Percentiles rank a stretch among this genome's conserved stretches.
These are phyloP conservation scores for Aciculoconidium aculeatum DNA, from an alignment of 805 yeast genomes.

Conservation along the genomic window DNA sequence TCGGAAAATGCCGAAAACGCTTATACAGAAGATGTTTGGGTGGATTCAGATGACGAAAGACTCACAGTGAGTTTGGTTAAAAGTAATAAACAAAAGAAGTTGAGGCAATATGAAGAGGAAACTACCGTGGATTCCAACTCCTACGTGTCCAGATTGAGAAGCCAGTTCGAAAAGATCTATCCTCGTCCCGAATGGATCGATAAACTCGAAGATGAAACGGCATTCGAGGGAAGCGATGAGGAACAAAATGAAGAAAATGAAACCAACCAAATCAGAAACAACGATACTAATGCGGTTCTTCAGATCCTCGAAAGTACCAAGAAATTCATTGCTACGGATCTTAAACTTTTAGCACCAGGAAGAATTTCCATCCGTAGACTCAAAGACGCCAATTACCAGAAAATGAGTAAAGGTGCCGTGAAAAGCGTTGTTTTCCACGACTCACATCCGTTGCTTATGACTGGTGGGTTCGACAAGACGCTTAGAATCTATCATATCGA, in stretches of 20 bases:
- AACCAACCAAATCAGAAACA: slow-evolving; percentile 5
- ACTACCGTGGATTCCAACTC: slow-evolving; percentile 49
- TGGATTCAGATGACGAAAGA: slow-evolving; percentile 86
- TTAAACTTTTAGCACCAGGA: slow-evolving; percentile 61
- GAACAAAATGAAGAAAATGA: slow-evolving; percentile 15
- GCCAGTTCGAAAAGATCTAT: slow-evolving; percentile 67
- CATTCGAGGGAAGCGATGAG: slow-evolving; percentile 15
- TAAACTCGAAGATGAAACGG: slow-evolving; percentile 32
- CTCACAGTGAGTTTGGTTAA: slow-evolving; percentile 53
- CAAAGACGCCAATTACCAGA: slow-evolving; percentile 76
- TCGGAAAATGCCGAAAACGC: slow-evolving; percentile 23
- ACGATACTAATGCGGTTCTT: slow-evolving; percentile 26
- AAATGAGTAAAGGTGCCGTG: slow-evolving; percentile 70
- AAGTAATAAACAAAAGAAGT: slow-evolving; percentile 60
- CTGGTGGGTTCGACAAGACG: slow-evolving; percentile 91
- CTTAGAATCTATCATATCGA: slow-evolving; percentile 84
- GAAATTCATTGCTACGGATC: slow-evolving; percentile 37
- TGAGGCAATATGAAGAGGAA: slow-evolving; percentile 58
- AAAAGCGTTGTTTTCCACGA: slow-evolving; percentile 85
- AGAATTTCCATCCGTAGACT: slow-evolving; percentile 73
- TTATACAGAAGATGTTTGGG: slow-evolving; percentile 53
- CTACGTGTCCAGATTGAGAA: slow-evolving; percentile 58
- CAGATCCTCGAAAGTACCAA: slow-evolving; percentile 26
- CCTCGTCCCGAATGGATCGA: slow-evolving; percentile 84
- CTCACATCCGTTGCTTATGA: slow-evolving; percentile 70